Evolutionary conservation across 441 rosid genomes (phyloP).

Genomic region (Adansonia grandidieri): DNA sequence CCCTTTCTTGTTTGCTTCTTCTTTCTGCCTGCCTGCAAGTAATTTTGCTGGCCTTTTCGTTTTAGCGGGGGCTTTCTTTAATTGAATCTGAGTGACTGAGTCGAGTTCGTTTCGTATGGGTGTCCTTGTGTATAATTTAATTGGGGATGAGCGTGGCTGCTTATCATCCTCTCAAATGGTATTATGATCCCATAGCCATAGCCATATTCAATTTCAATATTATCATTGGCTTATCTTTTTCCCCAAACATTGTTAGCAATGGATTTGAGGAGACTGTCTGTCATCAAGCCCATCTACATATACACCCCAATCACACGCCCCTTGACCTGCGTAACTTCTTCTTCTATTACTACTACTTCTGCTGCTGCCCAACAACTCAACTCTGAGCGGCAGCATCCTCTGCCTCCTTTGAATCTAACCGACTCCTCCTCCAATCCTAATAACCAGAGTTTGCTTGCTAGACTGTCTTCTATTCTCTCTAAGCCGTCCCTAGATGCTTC

Average conservation of each 20-base stretch:
- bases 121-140: no score
- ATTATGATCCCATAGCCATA: slow-evolving; percentile 29
- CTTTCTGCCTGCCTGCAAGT: slow-evolving; percentile 1
- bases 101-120: neutral
- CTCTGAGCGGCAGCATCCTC: slow-evolving; percentile 23
- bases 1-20: neutral
- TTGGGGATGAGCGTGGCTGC: slow-evolving; percentile 41
- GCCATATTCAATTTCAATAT: slow-evolving; percentile 11
- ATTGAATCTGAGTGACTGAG: neutral
- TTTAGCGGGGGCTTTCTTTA: neutral
- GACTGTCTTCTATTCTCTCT: slow-evolving; percentile 57
- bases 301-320: slow-evolving; percentile 42
- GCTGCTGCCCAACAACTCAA: neutral
- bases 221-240: neutral
- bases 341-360: neutral
- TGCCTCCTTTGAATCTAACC: slow-evolving; percentile 31
- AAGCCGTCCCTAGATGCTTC: slow-evolving; percentile 51
- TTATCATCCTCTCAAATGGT: slow-evolving; percentile 30
- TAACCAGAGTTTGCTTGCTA: slow-evolving; percentile 42
- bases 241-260: slow-evolving; percentile 34
- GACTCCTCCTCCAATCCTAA: neutral
- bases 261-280: slow-evolving; percentile 56
- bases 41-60: neutral
- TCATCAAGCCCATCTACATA: slow-evolving; percentile 33
- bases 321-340: slow-evolving; percentile 40